Evolutionary conservation across 2,329 filamentous ascomycete species (phyloP).

Genomic region (Amauroascus verrucosus): DNA sequence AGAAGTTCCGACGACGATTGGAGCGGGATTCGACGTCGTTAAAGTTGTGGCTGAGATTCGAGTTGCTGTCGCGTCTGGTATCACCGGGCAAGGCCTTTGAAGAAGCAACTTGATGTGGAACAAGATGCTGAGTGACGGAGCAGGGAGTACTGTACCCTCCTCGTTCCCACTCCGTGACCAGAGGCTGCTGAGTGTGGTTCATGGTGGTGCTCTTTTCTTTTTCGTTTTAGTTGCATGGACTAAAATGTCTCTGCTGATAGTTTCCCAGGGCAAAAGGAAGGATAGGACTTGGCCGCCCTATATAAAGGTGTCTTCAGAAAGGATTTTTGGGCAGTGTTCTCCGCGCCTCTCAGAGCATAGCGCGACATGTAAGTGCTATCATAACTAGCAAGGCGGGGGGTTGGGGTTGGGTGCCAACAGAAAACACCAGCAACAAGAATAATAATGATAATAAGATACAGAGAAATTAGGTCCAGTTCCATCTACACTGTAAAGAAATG

Average conservation of each 20-base stretch:
- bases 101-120: background rate
- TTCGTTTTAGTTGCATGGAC: background rate
- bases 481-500: too few relatives aligned
- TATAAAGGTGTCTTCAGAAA: background rate
- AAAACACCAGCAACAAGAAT: background rate
- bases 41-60: background rate
- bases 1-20: slow-evolving; percentile 1
- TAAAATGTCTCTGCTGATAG: too few relatives aligned
- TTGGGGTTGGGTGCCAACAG: background rate
- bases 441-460: background rate
- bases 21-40: slow-evolving; percentile 2
- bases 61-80: background rate
- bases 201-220: background rate
- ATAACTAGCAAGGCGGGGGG: background rate
- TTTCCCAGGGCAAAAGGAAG: too few relatives aligned
- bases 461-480: too few relatives aligned
- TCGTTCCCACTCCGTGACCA: background rate
- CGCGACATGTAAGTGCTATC: background rate
- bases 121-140: slow-evolving; percentile 3
- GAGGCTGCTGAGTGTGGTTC: background rate
- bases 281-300: background rate
- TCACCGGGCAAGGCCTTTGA: background rate
- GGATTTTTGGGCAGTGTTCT: background rate
- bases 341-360: background rate
- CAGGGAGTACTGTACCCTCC: slow-evolving; percentile 6